phyloP scores from a whole-genome alignment of 768 basidiomycete genomes.

The Chalciporus sphaerocephalus region DNA sequence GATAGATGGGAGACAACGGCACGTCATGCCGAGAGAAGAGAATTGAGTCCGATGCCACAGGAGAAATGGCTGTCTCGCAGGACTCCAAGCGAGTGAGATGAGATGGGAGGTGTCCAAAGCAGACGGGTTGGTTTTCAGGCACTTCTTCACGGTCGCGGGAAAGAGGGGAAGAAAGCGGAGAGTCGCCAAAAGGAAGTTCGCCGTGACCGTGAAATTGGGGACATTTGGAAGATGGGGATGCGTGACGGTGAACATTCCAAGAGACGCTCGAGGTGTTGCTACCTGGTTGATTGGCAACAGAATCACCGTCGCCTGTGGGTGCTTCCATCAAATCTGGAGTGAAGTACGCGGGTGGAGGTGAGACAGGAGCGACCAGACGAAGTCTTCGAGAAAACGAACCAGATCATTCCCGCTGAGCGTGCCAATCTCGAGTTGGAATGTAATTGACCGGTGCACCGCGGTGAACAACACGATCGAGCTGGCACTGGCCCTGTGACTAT shows the following conservation, averaged over 20 bases:
- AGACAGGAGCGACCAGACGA: neutral
- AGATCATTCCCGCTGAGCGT: neutral
- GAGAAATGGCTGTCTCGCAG: neutral
- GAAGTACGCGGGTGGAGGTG: neutral
- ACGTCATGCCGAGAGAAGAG: conserved; percentile 19
- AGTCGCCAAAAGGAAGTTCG: neutral
- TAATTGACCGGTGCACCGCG: conserved; percentile 1
- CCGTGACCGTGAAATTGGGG: neutral
- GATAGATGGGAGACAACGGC: neutral
- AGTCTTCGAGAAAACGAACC: neutral
- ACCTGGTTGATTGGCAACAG: neutral
- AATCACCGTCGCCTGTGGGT: neutral
- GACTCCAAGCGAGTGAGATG: conserved; percentile 1
- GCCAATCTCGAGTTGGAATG: conserved; percentile 22
- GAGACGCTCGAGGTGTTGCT: neutral
- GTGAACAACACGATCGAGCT: conserved; percentile 1
- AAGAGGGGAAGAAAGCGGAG: neutral
- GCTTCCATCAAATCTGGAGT: neutral
- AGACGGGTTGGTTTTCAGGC: neutral
- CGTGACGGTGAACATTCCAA: neutral
- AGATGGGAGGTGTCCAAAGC: neutral
- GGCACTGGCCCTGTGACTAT: too few species aligned
- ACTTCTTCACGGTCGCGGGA: neutral
- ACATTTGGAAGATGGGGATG: neutral
- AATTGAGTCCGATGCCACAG: conserved; percentile 16